Evolutionary conservation across 129 eudicot genomes (phyloP).

Genomic region (Erigeron canadensis): DNA sequence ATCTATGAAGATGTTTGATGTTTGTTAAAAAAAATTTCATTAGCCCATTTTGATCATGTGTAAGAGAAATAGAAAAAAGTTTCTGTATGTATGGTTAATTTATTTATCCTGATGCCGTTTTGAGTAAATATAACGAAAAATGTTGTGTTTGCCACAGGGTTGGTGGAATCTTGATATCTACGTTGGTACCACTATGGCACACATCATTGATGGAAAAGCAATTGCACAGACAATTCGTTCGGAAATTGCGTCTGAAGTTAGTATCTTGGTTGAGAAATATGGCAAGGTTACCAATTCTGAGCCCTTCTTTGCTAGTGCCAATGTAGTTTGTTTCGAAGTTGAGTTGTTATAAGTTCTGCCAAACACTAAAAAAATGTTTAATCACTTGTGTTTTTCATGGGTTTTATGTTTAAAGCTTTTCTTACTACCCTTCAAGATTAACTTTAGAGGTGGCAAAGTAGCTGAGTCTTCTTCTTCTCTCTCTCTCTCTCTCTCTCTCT

Average conservation of each 20-base stretch:
- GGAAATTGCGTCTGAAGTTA: slow-evolving; percentile 76
- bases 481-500: no score
- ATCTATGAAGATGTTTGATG: no score
- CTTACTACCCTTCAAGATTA: background rate
- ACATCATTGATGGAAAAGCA: slow-evolving; percentile 78
- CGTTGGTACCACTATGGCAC: slow-evolving; percentile 34
- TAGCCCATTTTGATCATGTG: no score
- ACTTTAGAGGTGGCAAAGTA: background rate
- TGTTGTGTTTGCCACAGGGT: slow-evolving; percentile 14
- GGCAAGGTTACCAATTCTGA: slow-evolving; percentile 55
- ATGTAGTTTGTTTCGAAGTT: background rate
- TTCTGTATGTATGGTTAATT: no score
- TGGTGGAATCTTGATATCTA: slow-evolving; percentile 15
- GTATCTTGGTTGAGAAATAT: slow-evolving; percentile 55
- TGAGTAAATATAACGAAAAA: background rate
- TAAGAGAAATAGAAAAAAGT: no score
- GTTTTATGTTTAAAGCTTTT: slow-evolving; percentile 6
- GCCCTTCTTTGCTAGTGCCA: background rate
- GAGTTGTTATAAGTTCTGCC: background rate
- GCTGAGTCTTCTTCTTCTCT: no score
- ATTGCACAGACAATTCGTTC: slow-evolving; percentile 84
- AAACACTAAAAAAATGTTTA: background rate
- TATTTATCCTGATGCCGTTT: background rate
- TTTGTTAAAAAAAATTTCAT: no score
- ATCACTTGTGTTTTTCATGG: background rate